Evolutionary conservation across 106 monocot species (phyloP).

Genomic region (Dioscorea alata): DNA sequence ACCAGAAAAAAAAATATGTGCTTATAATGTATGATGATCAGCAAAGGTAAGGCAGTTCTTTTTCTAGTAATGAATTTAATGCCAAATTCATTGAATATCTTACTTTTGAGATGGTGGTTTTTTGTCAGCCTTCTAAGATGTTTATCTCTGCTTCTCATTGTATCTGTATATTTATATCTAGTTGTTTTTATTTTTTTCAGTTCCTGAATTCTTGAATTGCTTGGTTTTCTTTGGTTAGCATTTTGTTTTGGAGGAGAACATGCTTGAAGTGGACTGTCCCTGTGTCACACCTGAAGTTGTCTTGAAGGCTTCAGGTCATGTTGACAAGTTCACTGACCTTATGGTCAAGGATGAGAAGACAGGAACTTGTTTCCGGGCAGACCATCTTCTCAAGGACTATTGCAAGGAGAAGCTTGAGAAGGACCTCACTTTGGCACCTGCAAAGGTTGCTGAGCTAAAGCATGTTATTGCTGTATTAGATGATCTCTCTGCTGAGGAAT

Average conservation of each 20-base stretch:
- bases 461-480: constrained; percentile 69
- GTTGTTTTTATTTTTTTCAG: too few relatives aligned
- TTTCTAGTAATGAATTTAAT: too few relatives aligned
- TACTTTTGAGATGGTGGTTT: too few relatives aligned
- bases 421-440: constrained; percentile 57
- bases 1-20: too few relatives aligned
- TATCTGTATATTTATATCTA: too few relatives aligned
- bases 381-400: constrained; percentile 84
- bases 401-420: constrained; percentile 97
- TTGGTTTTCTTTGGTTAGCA: constrained; percentile 35
- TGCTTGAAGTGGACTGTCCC: constrained; percentile 92
- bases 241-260: constrained; percentile 95
- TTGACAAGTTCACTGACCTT: constrained; percentile 94
- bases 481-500: constrained; percentile 64
- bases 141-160: too few relatives aligned
- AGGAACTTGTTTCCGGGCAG: constrained; percentile 84
- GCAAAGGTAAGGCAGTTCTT: too few relatives aligned
- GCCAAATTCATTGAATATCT: too few relatives aligned
- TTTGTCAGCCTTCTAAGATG: too few relatives aligned
- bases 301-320: constrained; percentile 89
- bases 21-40: too few relatives aligned
- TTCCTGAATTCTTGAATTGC: too few relatives aligned
- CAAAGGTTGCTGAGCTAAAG: constrained; percentile 64
- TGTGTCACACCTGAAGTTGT: constrained; percentile 93
- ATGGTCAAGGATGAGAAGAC: constrained; percentile 99